Conservation (phyloP, 2,329 filamentous ascomycete species). For the Colletotrichum brevisporum region DNA sequence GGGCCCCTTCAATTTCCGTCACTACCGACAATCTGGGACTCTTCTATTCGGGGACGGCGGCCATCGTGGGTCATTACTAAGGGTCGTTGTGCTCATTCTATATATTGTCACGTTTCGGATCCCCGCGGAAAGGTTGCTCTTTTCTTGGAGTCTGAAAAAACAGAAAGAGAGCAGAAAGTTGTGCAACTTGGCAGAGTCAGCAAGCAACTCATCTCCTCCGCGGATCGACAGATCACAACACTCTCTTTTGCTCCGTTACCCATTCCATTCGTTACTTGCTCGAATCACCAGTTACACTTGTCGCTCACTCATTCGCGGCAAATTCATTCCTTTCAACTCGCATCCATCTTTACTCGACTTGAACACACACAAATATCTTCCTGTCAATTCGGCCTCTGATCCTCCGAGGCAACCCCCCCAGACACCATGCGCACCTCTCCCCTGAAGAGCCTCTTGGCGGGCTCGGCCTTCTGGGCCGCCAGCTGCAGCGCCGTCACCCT, state of each 20-base stretch:
- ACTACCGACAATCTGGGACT: slow-evolving; percentile 15
- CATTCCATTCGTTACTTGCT: slow-evolving; percentile 17
- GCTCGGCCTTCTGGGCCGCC: slow-evolving; percentile 19
- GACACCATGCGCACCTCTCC: slow-evolving; percentile 21
- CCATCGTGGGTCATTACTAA: not conserved
- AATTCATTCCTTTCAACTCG: slow-evolving; percentile 6
- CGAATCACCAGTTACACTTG: slow-evolving; percentile 1
- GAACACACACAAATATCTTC: not conserved
- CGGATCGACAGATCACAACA: slow-evolving; percentile 1
- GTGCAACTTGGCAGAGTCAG: slow-evolving; percentile 21
- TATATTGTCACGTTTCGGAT: slow-evolving; percentile 31
- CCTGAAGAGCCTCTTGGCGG: slow-evolving; percentile 29
- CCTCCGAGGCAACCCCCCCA: not conserved
- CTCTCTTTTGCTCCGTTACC: not conserved
- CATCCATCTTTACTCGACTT: not conserved
- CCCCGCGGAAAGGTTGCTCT: not conserved
- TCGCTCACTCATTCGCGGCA: slow-evolving; percentile 18
- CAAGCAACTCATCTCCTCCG: not conserved
- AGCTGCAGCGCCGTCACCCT: slow-evolving; percentile 40
- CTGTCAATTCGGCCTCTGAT: slow-evolving; percentile 15
- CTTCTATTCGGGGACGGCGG: slow-evolving; percentile 1
- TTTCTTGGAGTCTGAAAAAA: not conserved
- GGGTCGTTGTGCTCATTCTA: not conserved
- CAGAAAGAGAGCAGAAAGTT: not conserved
- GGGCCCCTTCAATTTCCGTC: slow-evolving; percentile 25